These are phyloP conservation scores for Echeveria elegans DNA, from an alignment of 164 flowering plant genomes.

Conservation along the genomic window DNA sequence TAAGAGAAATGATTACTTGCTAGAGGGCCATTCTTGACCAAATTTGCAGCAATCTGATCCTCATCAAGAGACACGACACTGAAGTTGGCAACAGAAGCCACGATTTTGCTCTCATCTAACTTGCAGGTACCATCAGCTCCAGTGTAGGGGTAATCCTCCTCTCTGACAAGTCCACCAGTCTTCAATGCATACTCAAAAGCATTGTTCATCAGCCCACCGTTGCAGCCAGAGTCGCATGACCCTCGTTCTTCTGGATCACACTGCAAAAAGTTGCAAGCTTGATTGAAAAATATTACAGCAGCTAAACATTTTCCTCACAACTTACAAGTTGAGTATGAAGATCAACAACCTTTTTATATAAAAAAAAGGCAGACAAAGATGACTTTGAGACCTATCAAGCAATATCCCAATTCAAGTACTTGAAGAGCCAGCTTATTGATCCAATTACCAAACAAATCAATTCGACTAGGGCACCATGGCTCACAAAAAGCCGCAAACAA, in stretches of 20 bases:
- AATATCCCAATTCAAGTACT: neutral
- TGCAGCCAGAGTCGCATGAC: constrained; percentile 86
- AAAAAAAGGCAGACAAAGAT: neutral
- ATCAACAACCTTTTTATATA: neutral
- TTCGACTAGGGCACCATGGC: neutral
- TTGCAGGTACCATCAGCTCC: constrained; percentile 80
- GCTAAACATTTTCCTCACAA: neutral
- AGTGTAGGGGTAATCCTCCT: constrained; percentile 87
- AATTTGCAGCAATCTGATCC: constrained; percentile 95
- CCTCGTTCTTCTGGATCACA: constrained; percentile 72
- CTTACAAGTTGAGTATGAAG: neutral
- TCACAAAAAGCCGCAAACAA: neutral
- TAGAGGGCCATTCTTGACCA: constrained; percentile 88
- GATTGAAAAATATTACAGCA: neutral
- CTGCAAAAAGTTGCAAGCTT: constrained; percentile 27
- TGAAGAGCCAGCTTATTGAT: neutral
- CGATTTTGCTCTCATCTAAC: constrained; percentile 77
- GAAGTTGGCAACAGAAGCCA: constrained; percentile 71
- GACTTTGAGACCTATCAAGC: neutral
- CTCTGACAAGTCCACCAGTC: constrained; percentile 80
- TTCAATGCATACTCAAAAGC: constrained; percentile 83
- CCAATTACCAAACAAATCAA: neutral
- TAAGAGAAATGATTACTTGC: constrained; percentile 38
- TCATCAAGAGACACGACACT: constrained; percentile 88
- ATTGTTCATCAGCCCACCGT: constrained; percentile 88